phyloP scores from a whole-genome alignment of 1,139 yeast genomes.

The Hyphopichia fennica region DNA sequence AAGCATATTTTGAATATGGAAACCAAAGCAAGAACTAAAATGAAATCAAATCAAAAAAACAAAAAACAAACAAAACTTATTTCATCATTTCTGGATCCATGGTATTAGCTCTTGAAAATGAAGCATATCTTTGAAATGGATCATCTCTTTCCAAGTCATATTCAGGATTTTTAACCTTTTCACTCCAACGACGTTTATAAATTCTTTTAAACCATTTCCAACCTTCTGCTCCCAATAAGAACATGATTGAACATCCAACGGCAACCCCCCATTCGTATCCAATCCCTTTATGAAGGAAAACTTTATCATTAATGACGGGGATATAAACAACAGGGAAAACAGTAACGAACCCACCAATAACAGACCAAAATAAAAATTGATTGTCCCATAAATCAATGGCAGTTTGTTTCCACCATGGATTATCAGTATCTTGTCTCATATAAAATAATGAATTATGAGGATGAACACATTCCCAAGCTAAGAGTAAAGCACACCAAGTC shows the following conservation, averaged over 20 bases:
- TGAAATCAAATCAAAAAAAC: background rate
- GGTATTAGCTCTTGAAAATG: constrained; percentile 49
- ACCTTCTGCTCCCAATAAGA: constrained; percentile 57
- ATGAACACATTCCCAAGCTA: constrained; percentile 85
- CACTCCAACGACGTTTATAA: constrained; percentile 37
- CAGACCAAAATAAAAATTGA: constrained; percentile 78
- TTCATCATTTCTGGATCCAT: constrained; percentile 9
- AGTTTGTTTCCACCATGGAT: constrained; percentile 50
- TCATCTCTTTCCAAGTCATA: constrained; percentile 56
- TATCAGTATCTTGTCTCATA: constrained; percentile 63
- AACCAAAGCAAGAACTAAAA: too few relatives aligned
- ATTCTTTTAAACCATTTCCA: constrained; percentile 67
- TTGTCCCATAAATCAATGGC: constrained; percentile 68
- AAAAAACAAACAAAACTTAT: background rate
- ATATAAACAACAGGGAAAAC: constrained; percentile 82
- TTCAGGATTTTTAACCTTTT: constrained; percentile 51
- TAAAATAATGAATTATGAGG: constrained; percentile 65
- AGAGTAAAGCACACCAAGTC: constrained; percentile 79
- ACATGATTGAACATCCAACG: constrained; percentile 58
- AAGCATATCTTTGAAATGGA: constrained; percentile 58
- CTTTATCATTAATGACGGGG: constrained; percentile 76
- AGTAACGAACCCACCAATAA: constrained; percentile 63
- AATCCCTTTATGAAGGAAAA: constrained; percentile 73
- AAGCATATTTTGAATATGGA: too few relatives aligned
- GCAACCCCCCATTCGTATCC: constrained; percentile 83